phyloP scores from a whole-genome alignment of 1,284 basidiomycete genomes.

The Melanopsichium pennsylvanicum region DNA sequence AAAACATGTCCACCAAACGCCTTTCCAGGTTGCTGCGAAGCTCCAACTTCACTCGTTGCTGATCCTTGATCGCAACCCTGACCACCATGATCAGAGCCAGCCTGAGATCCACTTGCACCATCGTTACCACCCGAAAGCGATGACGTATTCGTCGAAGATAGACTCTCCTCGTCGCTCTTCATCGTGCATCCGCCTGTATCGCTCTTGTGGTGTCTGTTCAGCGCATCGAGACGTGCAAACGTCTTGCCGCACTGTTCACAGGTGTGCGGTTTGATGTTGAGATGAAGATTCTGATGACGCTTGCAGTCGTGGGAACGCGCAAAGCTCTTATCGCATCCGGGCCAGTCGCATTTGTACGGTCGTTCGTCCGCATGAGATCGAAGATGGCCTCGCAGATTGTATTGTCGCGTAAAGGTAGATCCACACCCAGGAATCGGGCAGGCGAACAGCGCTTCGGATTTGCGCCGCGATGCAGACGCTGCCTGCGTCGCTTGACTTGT shows the following conservation, averaged over 20 bases:
- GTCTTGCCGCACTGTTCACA: conserved; percentile 92
- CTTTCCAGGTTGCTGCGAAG: no score
- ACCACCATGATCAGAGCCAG: conserved; percentile 10
- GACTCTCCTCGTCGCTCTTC: conserved; percentile 25
- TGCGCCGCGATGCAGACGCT: conserved; percentile 84
- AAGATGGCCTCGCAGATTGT: conserved; percentile 78
- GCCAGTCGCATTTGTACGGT: conserved; percentile 90
- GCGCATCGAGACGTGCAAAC: conserved; percentile 89
- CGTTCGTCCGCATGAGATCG: conserved; percentile 95
- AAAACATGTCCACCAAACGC: conserved; percentile 40
- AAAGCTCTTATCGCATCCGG: conserved; percentile 91
- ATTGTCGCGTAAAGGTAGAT: conserved; percentile 75
- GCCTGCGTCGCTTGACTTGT: conserved; percentile 93
- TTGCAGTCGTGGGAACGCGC: conserved; percentile 96
- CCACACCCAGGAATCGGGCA: conserved; percentile 95
- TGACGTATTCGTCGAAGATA: conserved; percentile 26
- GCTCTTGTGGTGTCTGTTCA: conserved; percentile 71
- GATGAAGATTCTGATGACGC: conserved; percentile 73
- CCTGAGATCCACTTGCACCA: neutral
- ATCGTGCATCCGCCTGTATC: conserved; percentile 48
- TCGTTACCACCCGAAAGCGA: conserved; percentile 5
- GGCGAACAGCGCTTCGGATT: conserved; percentile 87
- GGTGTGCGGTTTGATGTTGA: conserved; percentile 82
- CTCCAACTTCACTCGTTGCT: no score
- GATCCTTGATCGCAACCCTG: neutral